Evolutionary conservation across 352 stramenopile genomes (phyloP).

Genomic region (Phytophthora megakarya): DNA sequence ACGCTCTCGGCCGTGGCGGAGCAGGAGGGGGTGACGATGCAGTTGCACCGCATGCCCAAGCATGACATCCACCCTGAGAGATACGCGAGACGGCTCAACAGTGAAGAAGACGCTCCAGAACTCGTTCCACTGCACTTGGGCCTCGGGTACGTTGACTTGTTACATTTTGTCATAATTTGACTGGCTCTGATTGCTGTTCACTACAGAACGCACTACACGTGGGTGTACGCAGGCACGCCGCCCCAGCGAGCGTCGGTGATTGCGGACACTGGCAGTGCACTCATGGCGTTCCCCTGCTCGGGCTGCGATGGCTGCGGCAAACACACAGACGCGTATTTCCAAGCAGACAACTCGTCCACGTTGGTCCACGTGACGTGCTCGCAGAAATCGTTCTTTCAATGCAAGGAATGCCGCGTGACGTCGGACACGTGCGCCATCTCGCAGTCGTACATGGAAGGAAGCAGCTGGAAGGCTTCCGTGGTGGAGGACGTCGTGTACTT

Average conservation of each 20-base stretch:
- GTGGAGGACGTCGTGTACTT: conserved; percentile 85
- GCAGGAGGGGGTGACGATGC: conserved; percentile 36
- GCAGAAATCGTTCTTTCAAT: conserved; percentile 57
- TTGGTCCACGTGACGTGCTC: conserved; percentile 72
- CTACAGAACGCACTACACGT: conserved; percentile 81
- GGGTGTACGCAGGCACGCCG: conserved; percentile 80
- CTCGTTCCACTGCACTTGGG: conserved; percentile 68
- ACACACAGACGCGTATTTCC: conserved; percentile 80
- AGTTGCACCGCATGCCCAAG: conserved; percentile 49
- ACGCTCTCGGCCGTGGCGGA: conserved; percentile 1
- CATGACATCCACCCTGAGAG: conserved; percentile 41
- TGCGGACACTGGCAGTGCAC: conserved; percentile 76
- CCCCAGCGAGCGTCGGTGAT: conserved; percentile 85
- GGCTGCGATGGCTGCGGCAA: conserved; percentile 69
- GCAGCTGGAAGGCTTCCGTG: conserved; percentile 79
- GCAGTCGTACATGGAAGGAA: conserved; percentile 87
- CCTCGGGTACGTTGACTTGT: conserved; percentile 45
- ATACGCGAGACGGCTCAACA: conserved; percentile 51
- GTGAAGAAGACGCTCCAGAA: conserved; percentile 48
- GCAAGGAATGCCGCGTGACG: conserved; percentile 46
- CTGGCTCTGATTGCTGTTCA: conserved; percentile 11
- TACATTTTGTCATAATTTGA: background rate
- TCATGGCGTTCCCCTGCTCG: conserved; percentile 85
- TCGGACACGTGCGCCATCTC: conserved; percentile 70
- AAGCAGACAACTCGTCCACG: conserved; percentile 63